Evolutionary conservation across 768 basidiomycete species (phyloP), one percentile per base, ranked within the genome.

Genomic region (Tricholoma matsutake): DNA sequence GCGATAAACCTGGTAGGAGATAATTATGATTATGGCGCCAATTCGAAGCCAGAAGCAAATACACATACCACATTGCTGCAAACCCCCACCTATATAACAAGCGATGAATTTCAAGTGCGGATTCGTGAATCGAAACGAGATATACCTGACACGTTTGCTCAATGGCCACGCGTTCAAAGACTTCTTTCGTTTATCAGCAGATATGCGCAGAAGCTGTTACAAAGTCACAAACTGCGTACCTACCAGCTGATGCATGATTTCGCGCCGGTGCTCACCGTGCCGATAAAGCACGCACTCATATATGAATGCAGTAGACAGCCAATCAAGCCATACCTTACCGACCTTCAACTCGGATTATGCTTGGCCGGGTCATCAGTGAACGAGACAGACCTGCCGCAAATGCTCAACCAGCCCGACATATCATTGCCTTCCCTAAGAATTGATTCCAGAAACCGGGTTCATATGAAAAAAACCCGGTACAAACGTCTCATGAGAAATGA

Each of bases 221-320:
- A 39, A 39, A 39, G 8, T 11, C 10, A 18, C 8, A 18, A 22
- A 20, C 28, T 20, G 14, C 20, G 11, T 29, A 57, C 56, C 56
- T 45, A 32, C 39, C n/a, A 57, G 16, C 39, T 45, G 56, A 45
- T 45, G 56, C 56, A 57, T 57, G 41, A 57, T 57, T 45, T 57
- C 56, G 10, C 22, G 56, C 37, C 56, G 39, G 22, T 45, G 18
- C 39, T 25, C 41, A 14, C 41, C 22, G 56, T 57, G 56, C 4
- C 56, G 56, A 4, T 28, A 10, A 45, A 57, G 56, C 4, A 57
- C 56, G 14, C 56, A 57, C 39, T 57, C 56, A n/a, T 57, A 57
- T 45, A 57, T 47, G 10, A 34, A 5, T 34, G 32, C 32, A 34
- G 32, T 5, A 34, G 32, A 34, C 32, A 34, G 32, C 32, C 32